Evolutionary conservation across 441 rosid species (phyloP).

Genomic region (Erodium trifolium): DNA sequence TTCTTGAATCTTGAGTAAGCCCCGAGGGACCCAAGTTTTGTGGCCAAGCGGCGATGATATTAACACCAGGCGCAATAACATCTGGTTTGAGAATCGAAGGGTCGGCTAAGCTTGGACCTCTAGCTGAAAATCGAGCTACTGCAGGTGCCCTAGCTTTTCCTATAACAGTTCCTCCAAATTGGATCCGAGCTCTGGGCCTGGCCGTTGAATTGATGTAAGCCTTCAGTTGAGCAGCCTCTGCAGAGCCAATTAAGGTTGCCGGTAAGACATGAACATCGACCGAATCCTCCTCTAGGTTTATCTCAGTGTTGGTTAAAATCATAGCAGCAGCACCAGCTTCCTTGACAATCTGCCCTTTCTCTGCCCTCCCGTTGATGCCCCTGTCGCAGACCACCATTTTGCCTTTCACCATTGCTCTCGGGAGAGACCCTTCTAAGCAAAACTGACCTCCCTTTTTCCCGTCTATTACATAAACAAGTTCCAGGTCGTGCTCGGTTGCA

Average conservation of each 20-base stretch:
- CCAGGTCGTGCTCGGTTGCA: conserved; percentile 35
- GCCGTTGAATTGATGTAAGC: conserved; percentile 42
- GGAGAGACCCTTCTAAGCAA: conserved; percentile 56
- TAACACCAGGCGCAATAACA: conserved; percentile 63
- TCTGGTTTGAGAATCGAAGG: conserved; percentile 59
- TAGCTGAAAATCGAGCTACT: conserved; percentile 56
- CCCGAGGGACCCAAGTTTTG: conserved; percentile 56
- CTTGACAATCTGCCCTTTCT: conserved; percentile 53
- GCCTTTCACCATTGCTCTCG: conserved; percentile 36
- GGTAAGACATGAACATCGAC: conserved; percentile 57
- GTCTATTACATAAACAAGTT: conserved; percentile 40
- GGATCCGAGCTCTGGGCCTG: conserved; percentile 38
- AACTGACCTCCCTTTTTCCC: conserved; percentile 45
- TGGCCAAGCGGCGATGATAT: conserved; percentile 74
- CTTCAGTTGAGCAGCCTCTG: conserved; percentile 36
- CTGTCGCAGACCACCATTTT: conserved; percentile 64
- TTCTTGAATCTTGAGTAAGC: conserved; percentile 54
- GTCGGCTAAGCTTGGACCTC: conserved; percentile 56
- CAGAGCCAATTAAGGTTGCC: conserved; percentile 42
- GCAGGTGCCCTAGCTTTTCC: conserved; percentile 51
- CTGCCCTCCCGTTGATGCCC: conserved; percentile 56
- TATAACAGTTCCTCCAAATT: conserved; percentile 40
- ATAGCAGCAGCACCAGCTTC: conserved; percentile 70
- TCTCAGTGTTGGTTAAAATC: conserved; percentile 52
- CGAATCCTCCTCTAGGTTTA: conserved; percentile 59